Base-by-base conservation (phyloP, 2,329 filamentous ascomycete species). In the Sphaceloma murrayae region DNA sequence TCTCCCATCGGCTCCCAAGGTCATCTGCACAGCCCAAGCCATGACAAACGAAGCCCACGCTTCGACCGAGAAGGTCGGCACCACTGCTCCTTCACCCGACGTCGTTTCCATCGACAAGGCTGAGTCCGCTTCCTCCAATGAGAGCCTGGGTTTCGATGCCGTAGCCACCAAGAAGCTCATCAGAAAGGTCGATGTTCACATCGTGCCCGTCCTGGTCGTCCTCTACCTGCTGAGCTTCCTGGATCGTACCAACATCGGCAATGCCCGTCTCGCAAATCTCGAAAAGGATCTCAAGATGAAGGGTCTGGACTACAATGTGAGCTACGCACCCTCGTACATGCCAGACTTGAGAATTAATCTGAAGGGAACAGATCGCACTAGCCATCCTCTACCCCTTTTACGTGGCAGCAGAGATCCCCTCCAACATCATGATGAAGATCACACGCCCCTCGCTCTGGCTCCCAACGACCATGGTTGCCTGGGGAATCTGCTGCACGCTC, bases 331-430 rank as follows among this genome's bases (percentile, higher is more conserved):
- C 19, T 14, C 29, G 6, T 40, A 13, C 21, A 39, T 26, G 19
- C 7, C 4, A 29, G 13, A 13, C 7, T n/a, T 43, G 8, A 22
- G 24, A 17, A 5, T 22, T 43, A 46, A 21, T 46, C 22, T 3
- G n/a, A 4, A 2, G n/a, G 11, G 5, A 14, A n/a, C 24, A 48
- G 47, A 69, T 74, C 16, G 75, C 79, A 0, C 69, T 94, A 5
- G 85, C 82, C 24, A 81, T 93, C 53, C 94, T 94, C 67, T 94
- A 93, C 65, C 48, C 48, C 4, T 49, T 49, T 46, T 49, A 49
- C 32, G 48, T 49, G 14, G 32, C 46, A n/a, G 48, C 48, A 18
- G 48, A 49, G 36, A 48, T 58, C 18, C 57, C 57, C 1, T 50
- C 50, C 27, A 60, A 58, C 45, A 51, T 58, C 22, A 43, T 59